Percentiles rank a stretch among this genome's conserved stretches.
phyloP scores from a whole-genome alignment of 2,329 filamentous ascomycete species.

The Colletotrichum horii region DNA sequence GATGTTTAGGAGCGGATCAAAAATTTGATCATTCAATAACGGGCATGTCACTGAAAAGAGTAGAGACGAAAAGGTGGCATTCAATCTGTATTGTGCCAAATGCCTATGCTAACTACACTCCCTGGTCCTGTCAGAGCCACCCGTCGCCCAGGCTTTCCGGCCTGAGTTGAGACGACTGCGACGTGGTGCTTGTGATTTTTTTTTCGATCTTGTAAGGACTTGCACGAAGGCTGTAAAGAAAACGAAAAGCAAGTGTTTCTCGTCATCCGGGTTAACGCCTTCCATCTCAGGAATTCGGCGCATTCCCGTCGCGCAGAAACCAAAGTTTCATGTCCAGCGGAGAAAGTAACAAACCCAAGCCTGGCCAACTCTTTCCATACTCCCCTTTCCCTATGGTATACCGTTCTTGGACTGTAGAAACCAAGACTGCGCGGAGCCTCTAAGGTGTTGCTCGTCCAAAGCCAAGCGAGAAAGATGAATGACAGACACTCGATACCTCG shows the following conservation, averaged over 20 bases:
- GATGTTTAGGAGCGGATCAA: neutral
- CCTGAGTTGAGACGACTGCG: constrained; percentile 1
- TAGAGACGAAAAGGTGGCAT: neutral
- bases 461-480: constrained; percentile 6
- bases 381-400: constrained; percentile 15
- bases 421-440: constrained; percentile 1
- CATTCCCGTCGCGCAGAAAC: constrained; percentile 5
- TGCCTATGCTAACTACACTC: constrained; percentile 18
- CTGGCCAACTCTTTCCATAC: neutral
- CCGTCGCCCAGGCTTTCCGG: constrained; percentile 6
- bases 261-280: neutral
- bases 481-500: neutral
- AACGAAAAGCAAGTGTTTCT: constrained; percentile 15
- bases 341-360: constrained; percentile 5
- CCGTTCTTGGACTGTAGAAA: neutral
- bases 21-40: neutral
- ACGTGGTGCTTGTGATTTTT: neutral
- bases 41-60: neutral
- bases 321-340: neutral
- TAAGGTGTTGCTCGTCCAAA: constrained; percentile 14
- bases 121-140: constrained; percentile 7
- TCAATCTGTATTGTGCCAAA: constrained; percentile 19
- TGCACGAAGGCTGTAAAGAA: constrained; percentile 10
- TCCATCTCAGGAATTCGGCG: constrained; percentile 17
- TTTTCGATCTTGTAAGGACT: neutral